Evolutionary conservation across 768 basidiomycete species (phyloP), one percentile per base, ranked within the genome.

Genomic region (Pleurotus giganteus): DNA sequence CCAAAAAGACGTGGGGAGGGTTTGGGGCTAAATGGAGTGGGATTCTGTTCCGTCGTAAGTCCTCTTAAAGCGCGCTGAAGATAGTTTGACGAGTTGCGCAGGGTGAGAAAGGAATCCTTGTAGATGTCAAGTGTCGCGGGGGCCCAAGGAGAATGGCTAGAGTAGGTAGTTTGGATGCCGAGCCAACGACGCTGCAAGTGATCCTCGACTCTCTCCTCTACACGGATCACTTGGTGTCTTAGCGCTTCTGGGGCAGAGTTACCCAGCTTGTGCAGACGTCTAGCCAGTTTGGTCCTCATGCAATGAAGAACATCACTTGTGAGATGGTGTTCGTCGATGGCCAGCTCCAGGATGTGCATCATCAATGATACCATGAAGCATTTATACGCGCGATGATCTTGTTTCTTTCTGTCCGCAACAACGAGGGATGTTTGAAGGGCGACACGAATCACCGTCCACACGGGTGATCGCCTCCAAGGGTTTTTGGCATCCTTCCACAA

Each of bases 381-480:
- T 52, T 84, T 83, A 65, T 84, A 84, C 0, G 63, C 60, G 11
- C 53, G 51, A 4, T 60, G 37, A 5, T 21, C 36, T 3, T 24
- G 43, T 4, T 59, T 52, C 15, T 28, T 21, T 41, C 41, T 60
- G 60, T 32, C 56, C 24, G 11, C 15, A 15, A 8, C 9, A 13
- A 19, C 44, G 26, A 72, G 61, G 0, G 72, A 68, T 0, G 69
- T 75, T 59, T 80, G 78, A 23, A 79, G 57, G 1, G 70, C 68
- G 3, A 83, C 75, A 6, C 80, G 75, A 29, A 79, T 62, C 11
- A 79, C 60, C 3, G 81, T 72, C 80, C 81, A 83, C 9, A 79
- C 65, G 0, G 78, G 65, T 4, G 79, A 78, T 21, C 81, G 69
- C 24, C 82, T 66, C 81, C 81, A 83, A 12, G 68, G 82, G 52